Base-by-base conservation (phyloP, 768 basidiomycete genomes). In the Rickenella mellea region DNA sequence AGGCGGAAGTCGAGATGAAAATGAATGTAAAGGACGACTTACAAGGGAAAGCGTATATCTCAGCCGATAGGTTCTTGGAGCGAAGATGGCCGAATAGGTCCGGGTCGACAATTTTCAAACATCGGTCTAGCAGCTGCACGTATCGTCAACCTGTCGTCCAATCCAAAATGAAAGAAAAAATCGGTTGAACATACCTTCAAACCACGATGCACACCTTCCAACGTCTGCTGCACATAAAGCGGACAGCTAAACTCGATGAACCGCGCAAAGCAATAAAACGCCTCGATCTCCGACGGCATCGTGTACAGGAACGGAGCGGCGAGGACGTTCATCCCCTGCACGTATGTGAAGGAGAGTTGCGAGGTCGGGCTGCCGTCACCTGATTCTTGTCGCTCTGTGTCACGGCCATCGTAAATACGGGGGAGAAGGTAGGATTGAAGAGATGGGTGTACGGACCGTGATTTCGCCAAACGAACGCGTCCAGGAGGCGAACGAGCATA, bases 271-370 rank as follows among this genome's bases (percentile, higher is more conserved):
- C 90, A 96, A 48, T 83, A 92, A 62, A 97, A 99, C 1, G 96
- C 96, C 61, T 99, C 96, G n/a, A 98, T 63, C 60, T 99, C 91
- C 8, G 91, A 91, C 5, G 96, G 93, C 79, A 98, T 87, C 9
- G 87, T 90, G 57, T 96, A 99, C 22, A 99, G 72, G 61, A 98
- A 99, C 0, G 96, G 96, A 2, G 96, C 96, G 17, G 93, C 91
- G 27, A 99, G 79, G 37, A 98, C 96, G 58, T 99, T 99, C 91
- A 96, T 97, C 24, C 96, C 96, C 63, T 99, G 94, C 7, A 99
- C 93, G 54, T 98, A 99, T 24, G 88, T 91, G 62, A 97, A 96
- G 7, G 78, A 87, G 30, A 89, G 72, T 44, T 79, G 80, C n/a
- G 84, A 76, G 1, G 67, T 69, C n/a, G 27, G 19, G 15, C 24